phyloP scores from a whole-genome alignment of 116 monocot species.

The Papilionanthe hybrid region DNA sequence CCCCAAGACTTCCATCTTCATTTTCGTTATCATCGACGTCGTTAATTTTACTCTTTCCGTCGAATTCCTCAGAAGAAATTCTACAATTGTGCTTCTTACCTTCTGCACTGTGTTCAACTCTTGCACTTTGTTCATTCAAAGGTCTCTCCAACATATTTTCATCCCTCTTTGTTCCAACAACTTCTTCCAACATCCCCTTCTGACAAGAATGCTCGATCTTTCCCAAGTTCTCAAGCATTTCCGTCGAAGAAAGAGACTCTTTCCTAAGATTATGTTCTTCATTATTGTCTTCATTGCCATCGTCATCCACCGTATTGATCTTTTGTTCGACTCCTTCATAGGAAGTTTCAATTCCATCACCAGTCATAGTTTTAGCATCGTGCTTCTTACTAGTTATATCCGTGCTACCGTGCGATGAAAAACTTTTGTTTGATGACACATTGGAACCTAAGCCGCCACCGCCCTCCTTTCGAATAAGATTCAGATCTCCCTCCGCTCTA shows the following conservation, averaged over 20 bases:
- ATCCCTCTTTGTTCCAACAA: neutral
- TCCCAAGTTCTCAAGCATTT: neutral
- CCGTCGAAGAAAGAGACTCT: neutral
- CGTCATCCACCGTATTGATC: neutral
- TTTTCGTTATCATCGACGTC: neutral
- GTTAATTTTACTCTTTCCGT: neutral
- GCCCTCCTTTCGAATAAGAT: neutral
- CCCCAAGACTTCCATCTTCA: conserved; percentile 4
- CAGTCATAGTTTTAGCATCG: neutral
- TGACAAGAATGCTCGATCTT: neutral
- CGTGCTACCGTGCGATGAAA: neutral
- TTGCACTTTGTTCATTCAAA: conserved; percentile 2
- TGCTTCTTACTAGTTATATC: neutral
- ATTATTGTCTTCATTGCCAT: neutral
- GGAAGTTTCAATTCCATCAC: conserved; percentile 5
- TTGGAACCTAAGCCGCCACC: neutral
- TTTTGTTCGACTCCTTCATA: neutral
- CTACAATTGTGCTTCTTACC: neutral
- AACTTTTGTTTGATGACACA: neutral
- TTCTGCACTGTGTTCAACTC: neutral
- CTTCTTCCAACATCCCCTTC: neutral
- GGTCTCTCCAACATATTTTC: conserved; percentile 9
- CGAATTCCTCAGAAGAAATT: neutral
- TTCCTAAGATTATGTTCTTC: neutral
- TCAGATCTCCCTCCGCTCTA: neutral